phyloP scores from a whole-genome alignment of 257 asterid genomes.

The Jasminum sambac region DNA sequence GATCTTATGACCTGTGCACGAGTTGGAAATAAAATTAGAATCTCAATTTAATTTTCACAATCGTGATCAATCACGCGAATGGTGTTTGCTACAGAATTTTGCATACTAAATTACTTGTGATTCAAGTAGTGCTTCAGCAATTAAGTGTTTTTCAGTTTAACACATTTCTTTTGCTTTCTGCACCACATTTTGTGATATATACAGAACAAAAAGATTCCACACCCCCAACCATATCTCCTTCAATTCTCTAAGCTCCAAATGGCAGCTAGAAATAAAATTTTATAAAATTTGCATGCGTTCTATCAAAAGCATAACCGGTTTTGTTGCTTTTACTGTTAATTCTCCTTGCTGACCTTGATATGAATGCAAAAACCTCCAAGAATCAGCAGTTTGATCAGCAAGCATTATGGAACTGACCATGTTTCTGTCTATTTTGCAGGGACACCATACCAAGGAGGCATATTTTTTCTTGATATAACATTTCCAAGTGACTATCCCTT shows the following conservation, averaged over 20 bases:
- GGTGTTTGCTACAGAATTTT: background rate
- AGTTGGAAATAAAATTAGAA: background rate
- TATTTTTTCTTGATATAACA: conserved; percentile 83
- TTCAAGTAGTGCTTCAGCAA: background rate
- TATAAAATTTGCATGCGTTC: background rate
- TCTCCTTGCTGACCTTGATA: background rate
- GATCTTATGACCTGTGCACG: background rate
- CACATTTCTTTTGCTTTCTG: background rate
- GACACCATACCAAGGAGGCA: conserved; percentile 92
- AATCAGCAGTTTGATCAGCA: conserved; percentile 2
- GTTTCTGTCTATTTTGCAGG: conserved; percentile 44
- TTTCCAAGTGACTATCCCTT: conserved; percentile 86
- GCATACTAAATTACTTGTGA: background rate
- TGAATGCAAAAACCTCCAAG: conserved; percentile 3
- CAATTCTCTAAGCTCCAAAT: background rate
- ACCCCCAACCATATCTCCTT: background rate
- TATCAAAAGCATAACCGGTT: conserved; percentile 1
- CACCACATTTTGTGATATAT: background rate
- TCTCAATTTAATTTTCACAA: background rate
- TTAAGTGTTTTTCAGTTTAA: background rate
- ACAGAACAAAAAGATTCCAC: background rate
- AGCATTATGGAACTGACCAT: conserved; percentile 6
- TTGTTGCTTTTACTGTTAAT: background rate
- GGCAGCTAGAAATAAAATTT: background rate
- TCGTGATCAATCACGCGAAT: background rate